Evolutionary conservation across 2,329 filamentous ascomycete species (phyloP), one percentile per base, ranked within the genome.

Genomic region (Nothophoma quercina): DNA sequence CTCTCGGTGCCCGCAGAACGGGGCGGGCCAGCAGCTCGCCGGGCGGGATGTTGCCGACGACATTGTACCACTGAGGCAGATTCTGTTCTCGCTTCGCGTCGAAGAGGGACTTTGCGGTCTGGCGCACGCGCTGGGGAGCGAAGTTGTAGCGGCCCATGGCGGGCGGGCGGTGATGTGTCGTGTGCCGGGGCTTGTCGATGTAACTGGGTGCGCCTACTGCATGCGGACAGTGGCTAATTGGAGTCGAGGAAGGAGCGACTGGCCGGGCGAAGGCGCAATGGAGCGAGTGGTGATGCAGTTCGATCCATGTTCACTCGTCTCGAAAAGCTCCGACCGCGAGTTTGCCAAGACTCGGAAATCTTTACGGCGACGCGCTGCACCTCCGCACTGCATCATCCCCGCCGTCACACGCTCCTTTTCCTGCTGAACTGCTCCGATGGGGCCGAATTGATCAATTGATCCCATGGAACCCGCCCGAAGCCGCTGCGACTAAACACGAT

Each of bases 1-100:
- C 57, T 62, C 68, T 77, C 58, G 81, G 74, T 10, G 83, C 75
- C 47, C 83, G 82, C 25, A 70, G 65, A 5, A 79, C 64, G 4
- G 82, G 82, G 28, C 86, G 83, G 41, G 85, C 80, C 25, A 88
- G 77, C 7, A 81, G 79, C 63, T 86, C 81, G 38, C 84, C 75
- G 4, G 86, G 85, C 18, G 86, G 86, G 16, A 86, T 80, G 43
- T 81, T 78, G 57, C 77, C 76, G 33, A 88, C 68, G 9, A 83
- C 77, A 40, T 80, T 70, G 62, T 84, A 82, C 86, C 86, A 88
- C 36, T 80, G 75, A 7, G 82, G 82, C 25, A 77, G 75, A 9
- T 55, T 54, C 25, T 57, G 51, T 50, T 76, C 70, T 48, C 75
- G 73, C 58, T 75, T 76, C 4, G 76, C 69, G 46, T 79, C 74